Evolutionary conservation across 2,329 filamentous ascomycete genomes (phyloP).

Genomic region (Epichloe bromicola): DNA sequence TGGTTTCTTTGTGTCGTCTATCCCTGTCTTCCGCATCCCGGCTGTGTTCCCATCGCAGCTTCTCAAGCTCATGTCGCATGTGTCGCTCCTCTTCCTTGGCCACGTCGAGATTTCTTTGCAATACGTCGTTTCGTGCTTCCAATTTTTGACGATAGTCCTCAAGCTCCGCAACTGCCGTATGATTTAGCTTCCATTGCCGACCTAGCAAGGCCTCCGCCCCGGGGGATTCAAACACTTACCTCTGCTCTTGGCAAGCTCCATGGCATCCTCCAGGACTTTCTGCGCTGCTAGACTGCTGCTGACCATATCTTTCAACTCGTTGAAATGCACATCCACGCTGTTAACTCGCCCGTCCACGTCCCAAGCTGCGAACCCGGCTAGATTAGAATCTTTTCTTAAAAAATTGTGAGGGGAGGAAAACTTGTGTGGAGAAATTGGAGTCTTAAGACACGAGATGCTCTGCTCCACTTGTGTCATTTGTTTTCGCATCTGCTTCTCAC

Average conservation of each 20-base stretch:
- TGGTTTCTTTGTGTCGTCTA: slow-evolving; percentile 21
- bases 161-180: slow-evolving; percentile 30
- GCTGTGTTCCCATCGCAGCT: slow-evolving; percentile 22
- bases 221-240: slow-evolving; percentile 35
- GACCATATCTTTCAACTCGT: slow-evolving; percentile 59
- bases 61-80: slow-evolving; percentile 23
- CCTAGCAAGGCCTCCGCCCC: no score
- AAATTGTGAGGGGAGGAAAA: slow-evolving; percentile 38
- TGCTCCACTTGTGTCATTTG: slow-evolving; percentile 21
- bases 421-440: slow-evolving; percentile 24
- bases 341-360: slow-evolving; percentile 68
- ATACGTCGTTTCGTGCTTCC: slow-evolving; percentile 29
- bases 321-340: slow-evolving; percentile 63
- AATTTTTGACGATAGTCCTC: slow-evolving; percentile 34
- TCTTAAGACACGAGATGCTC: slow-evolving; percentile 21
- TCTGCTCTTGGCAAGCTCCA: slow-evolving; percentile 61
- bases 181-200: slow-evolving; percentile 7
- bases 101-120: slow-evolving; percentile 51
- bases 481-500: slow-evolving; percentile 15
- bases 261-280: slow-evolving; percentile 57
- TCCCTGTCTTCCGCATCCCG: slow-evolving; percentile 42
- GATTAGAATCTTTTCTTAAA: slow-evolving; percentile 64
- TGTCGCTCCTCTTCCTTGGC: slow-evolving; percentile 23
- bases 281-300: slow-evolving; percentile 54
- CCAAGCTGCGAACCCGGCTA: slow-evolving; percentile 52